Base-by-base conservation (phyloP, 2,329 filamentous ascomycete species). In the Colletotrichum cordylinicola region DNA sequence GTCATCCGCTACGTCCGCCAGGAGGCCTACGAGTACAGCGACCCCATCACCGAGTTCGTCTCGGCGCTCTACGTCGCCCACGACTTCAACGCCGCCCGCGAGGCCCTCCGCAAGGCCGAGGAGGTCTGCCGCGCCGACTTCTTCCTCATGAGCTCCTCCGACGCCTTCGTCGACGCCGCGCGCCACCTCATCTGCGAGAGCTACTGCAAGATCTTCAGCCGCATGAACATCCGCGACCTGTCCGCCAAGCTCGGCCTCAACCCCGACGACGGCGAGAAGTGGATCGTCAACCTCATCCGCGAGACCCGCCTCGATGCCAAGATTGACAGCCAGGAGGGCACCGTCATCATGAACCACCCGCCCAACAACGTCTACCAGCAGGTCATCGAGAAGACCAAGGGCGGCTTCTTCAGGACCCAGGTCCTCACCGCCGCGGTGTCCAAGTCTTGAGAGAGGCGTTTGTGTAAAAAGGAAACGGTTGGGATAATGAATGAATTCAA, bases 151-250 rank as follows among this genome's bases (percentile, higher is more conserved):
- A 93, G 93, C 24, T 92, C 94, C 5, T 93, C 95, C 39, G 96
- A 98, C 81, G 90, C 93, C 56, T 99, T 99, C 83, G 95, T 99
- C 78, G 96, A 98, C 83, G 94, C 95, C 65, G 97, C 97, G 52
- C 92, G 97, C 83, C 97, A 99, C 89, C 90, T 99, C 77, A 98
- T 99, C 85, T 98, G 96, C 70, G 97, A 99, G 90, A 96, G 93
- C 85, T 99, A 99, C 91, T 99, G 97, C 95, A 98, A 98, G 92
- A 99, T 99, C 85, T 98, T 98, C 87, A 96, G 98, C 84, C 92
- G 96, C 81, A 99, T 99, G 84, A 96, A 98, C 85, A 98, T 99
- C 85, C 96, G 96, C 91, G 97, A 98, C 82, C 92, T 99, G 75
- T 98, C 96, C 79, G 94, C 93, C 78, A 95, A 97, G 84, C 93